Evolutionary conservation across 768 basidiomycete species (phyloP), one percentile per base, ranked within the genome.

Genomic region (Krasilnikovozyma curviuscula): DNA sequence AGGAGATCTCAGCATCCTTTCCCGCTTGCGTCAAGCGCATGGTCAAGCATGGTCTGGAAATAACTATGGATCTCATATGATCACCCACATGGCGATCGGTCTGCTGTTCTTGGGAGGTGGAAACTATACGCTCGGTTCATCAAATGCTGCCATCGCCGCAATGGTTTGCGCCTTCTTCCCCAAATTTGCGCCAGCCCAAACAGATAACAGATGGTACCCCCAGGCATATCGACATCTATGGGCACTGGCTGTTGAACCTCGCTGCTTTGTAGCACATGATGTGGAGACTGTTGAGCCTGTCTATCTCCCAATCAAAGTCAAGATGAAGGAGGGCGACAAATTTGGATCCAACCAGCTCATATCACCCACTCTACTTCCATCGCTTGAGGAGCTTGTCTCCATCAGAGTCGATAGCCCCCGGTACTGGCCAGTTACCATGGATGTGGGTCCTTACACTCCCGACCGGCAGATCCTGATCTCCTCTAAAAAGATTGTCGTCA

Each of bases 161-260:
- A 76, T 98, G 73, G 70, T 88, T 51, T 72, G 81, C 8, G 77
- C 93, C 0, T 89, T 93, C 68, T 97, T 85, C 62, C 93, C 93
- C 5, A 76, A 83, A 3, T 86, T 83, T 58, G 76, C 83, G 18
- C 71, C 76, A 16, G 64, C 72, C 16, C 79, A 84, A 1, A 75
- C 75, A 3, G 91, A 97, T 57, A 95, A 93, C 67, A 79, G 80
- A 50, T 76, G 79, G 38, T 89, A 83, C 57, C 71, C 93, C 3
- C 93, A 95, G 63, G 85, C 88, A 1, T 74, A 89, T 52, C 77
- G 93, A 7, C 91, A 97, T 61, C 66, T 98, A 21, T 98, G 93
- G 93, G 86, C 83, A 2, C 71, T 98, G 37, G 91, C 93, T 1
- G 80, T 82, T 5, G 91, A 98, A 58, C 93, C 93, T 4, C 68